These are phyloP conservation scores for Kalanchoe fedtschenkoi DNA, from an alignment of 164 flowering plant species.

Conservation along the genomic window DNA sequence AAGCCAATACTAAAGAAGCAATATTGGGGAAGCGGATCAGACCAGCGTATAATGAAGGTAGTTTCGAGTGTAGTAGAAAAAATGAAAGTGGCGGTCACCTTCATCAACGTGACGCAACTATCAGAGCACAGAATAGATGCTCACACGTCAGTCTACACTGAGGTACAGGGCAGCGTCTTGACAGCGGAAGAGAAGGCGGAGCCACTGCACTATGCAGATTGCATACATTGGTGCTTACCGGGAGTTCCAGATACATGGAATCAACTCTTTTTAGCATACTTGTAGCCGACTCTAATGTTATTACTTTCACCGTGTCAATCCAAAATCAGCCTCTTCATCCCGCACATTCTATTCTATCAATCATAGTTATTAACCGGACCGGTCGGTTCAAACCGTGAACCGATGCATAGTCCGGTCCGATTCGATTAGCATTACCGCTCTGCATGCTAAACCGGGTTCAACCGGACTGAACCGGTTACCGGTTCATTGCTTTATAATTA, in stretches of 20 bases:
- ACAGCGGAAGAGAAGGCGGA: conserved; percentile 67
- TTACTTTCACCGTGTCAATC: background rate
- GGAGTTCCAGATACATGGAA: conserved; percentile 96
- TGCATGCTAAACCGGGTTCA: too few relatives aligned
- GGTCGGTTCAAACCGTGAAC: too few relatives aligned
- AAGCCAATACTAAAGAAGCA: conserved; percentile 50
- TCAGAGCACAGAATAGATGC: conserved; percentile 81
- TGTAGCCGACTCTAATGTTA: conserved; percentile 19
- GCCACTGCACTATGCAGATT: conserved; percentile 63
- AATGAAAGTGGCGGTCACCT: conserved; percentile 70
- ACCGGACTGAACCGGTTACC: too few relatives aligned
- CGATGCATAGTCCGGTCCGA: too few relatives aligned
- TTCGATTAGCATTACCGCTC: too few relatives aligned
- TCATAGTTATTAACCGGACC: too few relatives aligned
- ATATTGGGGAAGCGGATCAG: conserved; percentile 78
- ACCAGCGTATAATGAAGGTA: conserved; percentile 53
- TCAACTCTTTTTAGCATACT: conserved; percentile 44
- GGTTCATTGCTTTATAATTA: too few relatives aligned
- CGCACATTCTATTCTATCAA: too few relatives aligned
- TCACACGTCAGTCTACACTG: conserved; percentile 74
- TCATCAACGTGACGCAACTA: conserved; percentile 71
- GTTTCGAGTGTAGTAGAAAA: conserved; percentile 29
- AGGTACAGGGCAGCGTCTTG: conserved; percentile 52
- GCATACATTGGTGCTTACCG: conserved; percentile 92
- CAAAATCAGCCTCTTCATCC: too few relatives aligned